Conservation (phyloP, 495 filamentous ascomycete species). For the Neurospora sp. region DNA sequence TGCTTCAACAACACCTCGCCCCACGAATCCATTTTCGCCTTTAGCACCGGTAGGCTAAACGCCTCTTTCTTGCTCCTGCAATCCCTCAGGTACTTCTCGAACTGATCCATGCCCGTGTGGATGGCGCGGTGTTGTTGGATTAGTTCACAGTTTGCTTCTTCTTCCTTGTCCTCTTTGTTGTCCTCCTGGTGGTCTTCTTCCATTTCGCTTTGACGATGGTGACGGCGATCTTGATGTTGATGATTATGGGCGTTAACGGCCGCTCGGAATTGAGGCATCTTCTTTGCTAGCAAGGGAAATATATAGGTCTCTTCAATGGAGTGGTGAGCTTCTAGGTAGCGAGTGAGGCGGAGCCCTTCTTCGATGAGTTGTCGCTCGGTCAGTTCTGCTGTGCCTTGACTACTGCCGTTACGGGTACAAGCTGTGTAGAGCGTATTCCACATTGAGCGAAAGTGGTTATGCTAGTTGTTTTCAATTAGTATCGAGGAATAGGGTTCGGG, state of each 20-base stretch:
- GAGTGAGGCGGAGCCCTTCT: slow-evolving; percentile 54
- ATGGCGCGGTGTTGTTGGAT: slow-evolving; percentile 74
- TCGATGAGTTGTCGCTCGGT: slow-evolving; percentile 50
- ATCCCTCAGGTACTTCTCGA: slow-evolving; percentile 55
- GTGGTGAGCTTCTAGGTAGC: slow-evolving; percentile 68
- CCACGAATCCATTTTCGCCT: slow-evolving; percentile 54
- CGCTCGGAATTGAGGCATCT: slow-evolving; percentile 68
- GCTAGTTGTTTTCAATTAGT: slow-evolving; percentile 31
- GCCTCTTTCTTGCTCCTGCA: slow-evolving; percentile 58
- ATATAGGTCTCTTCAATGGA: slow-evolving; percentile 74
- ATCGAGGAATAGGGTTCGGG: slow-evolving; percentile 1
- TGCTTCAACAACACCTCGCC: slow-evolving; percentile 62
- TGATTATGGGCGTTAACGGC: neutral
- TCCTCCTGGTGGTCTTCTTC: neutral
- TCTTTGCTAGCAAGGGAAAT: slow-evolving; percentile 64
- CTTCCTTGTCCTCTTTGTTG: neutral
- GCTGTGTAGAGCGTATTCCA: slow-evolving; percentile 63
- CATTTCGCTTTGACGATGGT: neutral
- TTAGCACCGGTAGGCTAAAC: slow-evolving; percentile 56
- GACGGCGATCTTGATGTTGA: neutral
- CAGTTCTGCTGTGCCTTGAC: slow-evolving; percentile 18
- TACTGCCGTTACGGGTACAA: slow-evolving; percentile 39
- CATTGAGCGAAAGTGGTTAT: slow-evolving; percentile 63
- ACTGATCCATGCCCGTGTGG: slow-evolving; percentile 65
- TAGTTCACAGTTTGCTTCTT: slow-evolving; percentile 36